Evolutionary conservation across 148 eudicot genomes (phyloP), one percentile per base, ranked within the genome.

Genomic region (Nyssa sinensis): DNA sequence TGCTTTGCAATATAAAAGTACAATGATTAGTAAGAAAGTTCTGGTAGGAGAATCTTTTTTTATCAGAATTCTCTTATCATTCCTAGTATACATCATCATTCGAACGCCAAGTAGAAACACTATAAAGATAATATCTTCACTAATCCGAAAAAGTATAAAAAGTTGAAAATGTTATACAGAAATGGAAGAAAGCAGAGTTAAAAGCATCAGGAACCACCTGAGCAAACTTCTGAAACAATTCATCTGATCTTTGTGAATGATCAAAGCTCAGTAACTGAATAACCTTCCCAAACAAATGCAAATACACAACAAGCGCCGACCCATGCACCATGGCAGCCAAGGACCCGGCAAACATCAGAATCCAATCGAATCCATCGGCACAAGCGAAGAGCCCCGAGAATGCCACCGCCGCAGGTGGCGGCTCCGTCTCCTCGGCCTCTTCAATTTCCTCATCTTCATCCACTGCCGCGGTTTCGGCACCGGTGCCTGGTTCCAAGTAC

Each of bases 311-410:
- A 24, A 95, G 85, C 3, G 99, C 99, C 1, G 99, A 83, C 19
- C 99, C 99, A 67, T 95, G 99, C 5, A 97, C 97, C 5, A 96
- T 96, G 4, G 97, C 99, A 0, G 99, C 99, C 0, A 92, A 64
- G 3, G 99, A 95, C 77, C 99, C 97, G 11, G 88, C 82, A 1
- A 74, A 81, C 99, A 95, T 95, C 9, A 95, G 82, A 24, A 80
- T 75, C 99, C 99, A 95, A 80, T 95, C 99, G 6, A 90, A 69
- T 25, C 85, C 73, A 79, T 90, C 99, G 1, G 99, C 97, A 28
- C 94, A 95, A 5, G 90, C 94, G 11, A 95, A 95, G 0, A 95
- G 86, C 44, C 86, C 24, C 3, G 97, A 95, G 79, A 95, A 95
- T 5, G 97, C 96, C 1, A 88, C 99, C 0, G 97, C 99, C 19